Percentiles rank a stretch among this genome's conserved stretches.
Evolutionary conservation across 805 yeast species (phyloP).

Genomic region (Candida sonorensis): DNA sequence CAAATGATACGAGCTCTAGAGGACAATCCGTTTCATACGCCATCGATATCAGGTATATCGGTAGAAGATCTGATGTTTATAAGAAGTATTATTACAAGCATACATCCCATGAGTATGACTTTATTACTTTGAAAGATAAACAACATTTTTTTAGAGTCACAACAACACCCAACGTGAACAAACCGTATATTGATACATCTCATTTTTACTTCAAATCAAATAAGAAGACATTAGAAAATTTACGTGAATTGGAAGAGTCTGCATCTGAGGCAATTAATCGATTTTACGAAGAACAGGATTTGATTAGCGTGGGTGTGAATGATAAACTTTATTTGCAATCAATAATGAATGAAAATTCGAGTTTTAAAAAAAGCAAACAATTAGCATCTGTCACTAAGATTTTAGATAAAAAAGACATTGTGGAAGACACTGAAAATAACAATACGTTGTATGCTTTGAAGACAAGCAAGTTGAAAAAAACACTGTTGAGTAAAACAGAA

Average conservation of each 20-base stretch:
- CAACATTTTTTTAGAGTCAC: slow-evolving; percentile 18
- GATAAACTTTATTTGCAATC: slow-evolving; percentile 2
- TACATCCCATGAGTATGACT: slow-evolving; percentile 19
- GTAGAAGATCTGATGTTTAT: slow-evolving; percentile 30
- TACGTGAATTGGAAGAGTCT: slow-evolving; percentile 5
- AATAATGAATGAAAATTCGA: background rate
- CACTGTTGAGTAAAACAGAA: no score
- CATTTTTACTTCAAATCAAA: slow-evolving; percentile 6
- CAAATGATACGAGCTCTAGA: slow-evolving; percentile 38
- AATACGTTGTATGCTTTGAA: background rate
- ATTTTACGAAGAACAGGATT: slow-evolving; percentile 3
- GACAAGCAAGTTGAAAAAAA: no score
- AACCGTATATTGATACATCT: background rate
- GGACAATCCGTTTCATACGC: slow-evolving; percentile 43
- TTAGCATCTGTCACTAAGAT: background rate
- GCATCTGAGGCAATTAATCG: slow-evolving; percentile 2
- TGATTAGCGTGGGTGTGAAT: slow-evolving; percentile 7
- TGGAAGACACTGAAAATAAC: background rate
- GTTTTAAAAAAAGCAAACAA: background rate
- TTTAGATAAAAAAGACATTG: background rate
- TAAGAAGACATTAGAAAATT: slow-evolving; percentile 5
- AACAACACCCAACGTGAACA: slow-evolving; percentile 13
- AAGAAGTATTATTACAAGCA: slow-evolving; percentile 15
- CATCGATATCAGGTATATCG: slow-evolving; percentile 49
- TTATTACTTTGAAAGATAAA: slow-evolving; percentile 17